A percentile compares a stretch with the other conserved stretches of the same genome.
phyloP scores from a whole-genome alignment of 176 grass and related monocot genomes.

The Ensete ventricosum region DNA sequence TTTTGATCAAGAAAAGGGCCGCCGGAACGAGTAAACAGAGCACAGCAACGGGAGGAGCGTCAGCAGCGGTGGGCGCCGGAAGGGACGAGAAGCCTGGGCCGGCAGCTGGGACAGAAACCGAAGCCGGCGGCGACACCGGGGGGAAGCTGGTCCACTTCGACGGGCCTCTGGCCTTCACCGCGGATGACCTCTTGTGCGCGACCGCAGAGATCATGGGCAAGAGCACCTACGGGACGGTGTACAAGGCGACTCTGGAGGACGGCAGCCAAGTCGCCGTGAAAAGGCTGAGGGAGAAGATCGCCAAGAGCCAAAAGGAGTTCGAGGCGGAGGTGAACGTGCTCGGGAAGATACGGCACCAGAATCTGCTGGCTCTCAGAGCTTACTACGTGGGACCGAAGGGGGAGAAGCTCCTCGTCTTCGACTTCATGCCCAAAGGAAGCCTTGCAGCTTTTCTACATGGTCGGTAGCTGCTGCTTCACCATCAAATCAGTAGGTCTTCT shows the following conservation, averaged over 20 bases:
- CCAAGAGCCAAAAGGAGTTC: constrained; percentile 88
- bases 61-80: constrained; percentile 20
- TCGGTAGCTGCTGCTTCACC: not conserved
- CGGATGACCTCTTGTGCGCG: constrained; percentile 86
- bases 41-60: constrained; percentile 15
- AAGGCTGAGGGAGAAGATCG: constrained; percentile 78
- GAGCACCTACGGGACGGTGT: constrained; percentile 94
- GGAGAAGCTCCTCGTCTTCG: constrained; percentile 98
- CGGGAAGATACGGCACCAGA: constrained; percentile 68
- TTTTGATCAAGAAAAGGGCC: constrained; percentile 29
- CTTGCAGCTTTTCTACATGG: constrained; percentile 80
- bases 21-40: constrained; percentile 22
- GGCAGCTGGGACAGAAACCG: constrained; percentile 10
- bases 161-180: constrained; percentile 56
- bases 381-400: constrained; percentile 86
- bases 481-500: not conserved
- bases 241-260: constrained; percentile 87
- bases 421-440: constrained; percentile 89
- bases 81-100: constrained; percentile 33
- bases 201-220: constrained; percentile 97
- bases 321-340: constrained; percentile 63
- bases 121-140: constrained; percentile 37
- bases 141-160: constrained; percentile 89
- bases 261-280: constrained; percentile 85
- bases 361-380: constrained; percentile 66